Percentiles rank a stretch among this genome's conserved stretches.
phyloP scores from a whole-genome alignment of 2,329 filamentous ascomycete genomes.

The Monilinia laxa region DNA sequence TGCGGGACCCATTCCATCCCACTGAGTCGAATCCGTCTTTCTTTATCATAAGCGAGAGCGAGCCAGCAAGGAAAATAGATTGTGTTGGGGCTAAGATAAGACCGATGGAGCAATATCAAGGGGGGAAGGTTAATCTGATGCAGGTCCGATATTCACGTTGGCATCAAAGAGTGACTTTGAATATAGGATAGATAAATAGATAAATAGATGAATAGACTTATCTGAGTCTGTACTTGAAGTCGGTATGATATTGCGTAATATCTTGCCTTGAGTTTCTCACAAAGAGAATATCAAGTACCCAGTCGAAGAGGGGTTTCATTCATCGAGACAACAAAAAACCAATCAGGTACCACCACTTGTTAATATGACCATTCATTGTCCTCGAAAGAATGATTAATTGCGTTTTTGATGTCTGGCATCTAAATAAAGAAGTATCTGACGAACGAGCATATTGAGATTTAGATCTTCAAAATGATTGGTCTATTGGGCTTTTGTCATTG shows the following conservation, averaged over 20 bases:
- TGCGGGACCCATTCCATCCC: neutral
- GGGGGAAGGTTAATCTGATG: neutral
- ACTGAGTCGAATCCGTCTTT: neutral
- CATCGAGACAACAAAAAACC: neutral
- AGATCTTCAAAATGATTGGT: neutral
- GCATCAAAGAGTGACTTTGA: neutral
- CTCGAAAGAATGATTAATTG: neutral
- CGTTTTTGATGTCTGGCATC: neutral
- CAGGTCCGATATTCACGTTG: too few species aligned
- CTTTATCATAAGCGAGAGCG: slow-evolving; percentile 14
- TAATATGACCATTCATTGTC: slow-evolving; percentile 1
- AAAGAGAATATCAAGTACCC: neutral
- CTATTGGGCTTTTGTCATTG: neutral
- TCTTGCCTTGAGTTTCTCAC: neutral
- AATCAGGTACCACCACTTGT: neutral
- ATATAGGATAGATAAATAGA: neutral
- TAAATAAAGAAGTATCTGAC: neutral
- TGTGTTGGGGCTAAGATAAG: slow-evolving; percentile 16
- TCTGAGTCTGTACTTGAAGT: neutral
- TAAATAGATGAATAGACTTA: neutral
- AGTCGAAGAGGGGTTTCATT: neutral
- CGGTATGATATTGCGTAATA: neutral
- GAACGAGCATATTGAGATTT: neutral
- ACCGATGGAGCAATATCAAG: slow-evolving; percentile 7
- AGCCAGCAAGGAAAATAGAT: neutral